Evolutionary conservation across 371 early-diverging fungal species (phyloP).

Genomic region (Synchytrium microbalum): DNA sequence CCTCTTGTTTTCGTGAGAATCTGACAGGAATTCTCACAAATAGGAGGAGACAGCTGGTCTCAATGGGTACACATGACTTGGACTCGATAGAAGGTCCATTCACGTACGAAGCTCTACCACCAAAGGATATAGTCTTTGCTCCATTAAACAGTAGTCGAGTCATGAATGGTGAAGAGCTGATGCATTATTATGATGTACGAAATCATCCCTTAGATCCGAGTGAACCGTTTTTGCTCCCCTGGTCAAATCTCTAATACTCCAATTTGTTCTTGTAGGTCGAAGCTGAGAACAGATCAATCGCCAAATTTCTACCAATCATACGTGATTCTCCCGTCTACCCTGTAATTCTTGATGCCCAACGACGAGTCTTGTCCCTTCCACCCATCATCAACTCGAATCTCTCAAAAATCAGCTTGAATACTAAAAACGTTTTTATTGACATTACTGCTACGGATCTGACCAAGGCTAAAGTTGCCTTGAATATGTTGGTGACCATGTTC

Average conservation of each 20-base stretch:
- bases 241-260: too few species aligned
- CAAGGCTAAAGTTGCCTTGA: constrained; percentile 88
- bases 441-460: constrained; percentile 96
- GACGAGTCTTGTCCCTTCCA: constrained; percentile 91
- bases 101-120: constrained; percentile 86
- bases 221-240: background rate
- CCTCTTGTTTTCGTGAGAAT: background rate
- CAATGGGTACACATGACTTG: constrained; percentile 99
- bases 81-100: constrained; percentile 93
- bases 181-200: constrained; percentile 73
- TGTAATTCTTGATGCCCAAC: constrained; percentile 80
- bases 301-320: constrained; percentile 89
- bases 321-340: constrained; percentile 88
- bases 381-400: constrained; percentile 99
- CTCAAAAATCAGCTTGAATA: constrained; percentile 92
- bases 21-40: background rate
- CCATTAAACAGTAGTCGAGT: constrained; percentile 89
- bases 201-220: background rate
- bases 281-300: constrained; percentile 47
- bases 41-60: constrained; percentile 91
- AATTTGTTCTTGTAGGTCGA: background rate
- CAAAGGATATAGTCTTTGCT: constrained; percentile 84
- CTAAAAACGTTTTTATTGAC: constrained; percentile 98
- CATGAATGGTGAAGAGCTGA: constrained; percentile 83
- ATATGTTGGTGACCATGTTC: constrained; percentile 91